Evolutionary conservation across 768 basidiomycete genomes (phyloP), one percentile per base, ranked within the genome.

Genomic region (Tephrocybe sp.): DNA sequence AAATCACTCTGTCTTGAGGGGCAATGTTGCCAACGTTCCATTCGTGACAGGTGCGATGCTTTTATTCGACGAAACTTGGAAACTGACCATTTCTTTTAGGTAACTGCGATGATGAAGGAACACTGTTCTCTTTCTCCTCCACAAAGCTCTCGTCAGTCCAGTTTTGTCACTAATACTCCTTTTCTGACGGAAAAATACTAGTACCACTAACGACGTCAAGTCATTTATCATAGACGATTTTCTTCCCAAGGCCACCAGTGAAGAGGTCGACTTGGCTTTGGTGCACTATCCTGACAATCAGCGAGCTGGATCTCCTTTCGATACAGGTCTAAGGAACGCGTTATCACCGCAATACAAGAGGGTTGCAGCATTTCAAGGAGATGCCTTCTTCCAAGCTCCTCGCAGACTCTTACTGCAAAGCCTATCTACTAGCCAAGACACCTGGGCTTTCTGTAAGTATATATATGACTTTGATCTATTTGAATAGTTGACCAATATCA

Each of bases 51-150:
- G 78, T 69, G 34, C 19, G 39, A 27, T 13, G 12, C 9, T 43
- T 28, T 11, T 19, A 32, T 8, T 1, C 13, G 15, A 25, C 35
- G 15, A 25, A 35, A 34, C 32, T 24, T 8, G 21, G 11, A 41
- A 35, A 51, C 21, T 27, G 34, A 44, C 18, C 18, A 21, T 39
- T 16, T 27, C 11, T 32, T 6, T n/a, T n/a, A n/a, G n/a, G 78
- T 9, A 71, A 79, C 49, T 72, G 69, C 54, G 79, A 83, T 40
- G 83, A 84, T 45, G 83, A 85, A 58, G 83, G 82, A 4, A 80
- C 82, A 0, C 19, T 76, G 0, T 79, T 79, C 57, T 66, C 76
- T 1, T 49, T 76, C 15, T 64, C 76, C 1, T 76, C 69, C 0
- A 47, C 73, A 31, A 80, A 80, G 46, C 48, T 78, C 43, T 78